A percentile compares a stretch with the other conserved stretches of the same genome.
phyloP scores from a whole-genome alignment of 2,329 filamentous ascomycete species.

The Diplocarpon rosae region DNA sequence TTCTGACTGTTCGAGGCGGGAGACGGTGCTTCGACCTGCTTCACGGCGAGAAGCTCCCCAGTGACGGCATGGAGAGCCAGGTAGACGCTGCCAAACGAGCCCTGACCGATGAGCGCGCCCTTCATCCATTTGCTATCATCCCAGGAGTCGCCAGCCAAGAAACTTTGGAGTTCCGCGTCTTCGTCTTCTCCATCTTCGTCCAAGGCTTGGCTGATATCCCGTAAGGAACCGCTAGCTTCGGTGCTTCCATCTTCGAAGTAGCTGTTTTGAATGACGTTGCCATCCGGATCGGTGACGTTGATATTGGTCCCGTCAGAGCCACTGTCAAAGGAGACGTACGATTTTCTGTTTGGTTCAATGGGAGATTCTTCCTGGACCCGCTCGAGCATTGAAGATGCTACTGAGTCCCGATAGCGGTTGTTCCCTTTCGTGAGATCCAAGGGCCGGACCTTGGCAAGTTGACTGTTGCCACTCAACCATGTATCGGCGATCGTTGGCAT shows the following conservation, averaged over 20 bases:
- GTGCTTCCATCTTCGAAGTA: conserved; percentile 77
- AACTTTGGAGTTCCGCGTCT: conserved; percentile 81
- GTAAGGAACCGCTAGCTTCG: conserved; percentile 62
- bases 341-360: conserved; percentile 81
- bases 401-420: conserved; percentile 66
- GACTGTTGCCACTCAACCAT: conserved; percentile 61
- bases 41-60: conserved; percentile 93
- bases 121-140: conserved; percentile 99
- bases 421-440: conserved; percentile 32
- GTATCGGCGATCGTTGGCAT: conserved; percentile 92
- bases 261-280: conserved; percentile 58
- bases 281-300: conserved; percentile 67
- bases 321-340: conserved; percentile 78
- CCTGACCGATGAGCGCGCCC: conserved; percentile 90
- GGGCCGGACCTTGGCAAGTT: conserved; percentile 38
- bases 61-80: conserved; percentile 91
- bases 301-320: conserved; percentile 59
- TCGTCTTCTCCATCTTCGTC: conserved; percentile 85
- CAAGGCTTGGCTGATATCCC: conserved; percentile 75
- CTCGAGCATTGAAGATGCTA: conserved; percentile 80
- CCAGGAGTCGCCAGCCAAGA: conserved; percentile 86
- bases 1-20: conserved; percentile 67
- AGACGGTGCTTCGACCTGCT: conserved; percentile 87
- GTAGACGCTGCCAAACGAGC: conserved; percentile 93
- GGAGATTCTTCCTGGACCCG: conserved; percentile 82